These are phyloP conservation scores for Colletotrichum godetiae DNA, from an alignment of 2,329 filamentous ascomycete species.

Conservation along the genomic window DNA sequence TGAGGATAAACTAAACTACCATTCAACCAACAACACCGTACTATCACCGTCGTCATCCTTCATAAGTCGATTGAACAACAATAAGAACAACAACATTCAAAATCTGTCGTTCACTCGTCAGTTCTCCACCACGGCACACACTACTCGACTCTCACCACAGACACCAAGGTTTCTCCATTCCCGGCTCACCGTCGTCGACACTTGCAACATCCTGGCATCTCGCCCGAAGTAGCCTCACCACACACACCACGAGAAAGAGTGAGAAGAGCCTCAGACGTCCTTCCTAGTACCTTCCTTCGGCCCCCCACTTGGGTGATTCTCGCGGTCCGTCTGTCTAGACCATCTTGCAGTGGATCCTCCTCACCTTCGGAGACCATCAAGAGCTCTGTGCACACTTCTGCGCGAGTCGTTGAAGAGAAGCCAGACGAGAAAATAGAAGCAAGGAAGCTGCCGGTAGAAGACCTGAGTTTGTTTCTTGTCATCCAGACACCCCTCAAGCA, in stretches of 20 bases:
- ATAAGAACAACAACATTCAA: neutral
- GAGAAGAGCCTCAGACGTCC: slow-evolving; percentile 29
- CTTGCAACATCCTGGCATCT: slow-evolving; percentile 27
- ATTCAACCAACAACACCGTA: neutral
- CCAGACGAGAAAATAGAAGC: slow-evolving; percentile 29
- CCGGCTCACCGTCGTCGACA: slow-evolving; percentile 32
- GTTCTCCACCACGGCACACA: neutral
- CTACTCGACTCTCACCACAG: slow-evolving; percentile 11
- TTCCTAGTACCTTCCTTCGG: slow-evolving; percentile 28
- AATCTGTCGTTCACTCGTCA: neutral
- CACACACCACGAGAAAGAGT: slow-evolving; percentile 17
- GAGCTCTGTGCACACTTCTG: slow-evolving; percentile 36
- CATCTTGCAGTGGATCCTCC: slow-evolving; percentile 32
- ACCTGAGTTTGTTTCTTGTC: slow-evolving; percentile 33
- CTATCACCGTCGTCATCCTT: slow-evolving; percentile 11
- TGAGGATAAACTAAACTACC: neutral
- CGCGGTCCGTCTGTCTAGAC: slow-evolving; percentile 35
- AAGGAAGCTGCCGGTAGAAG: slow-evolving; percentile 27
- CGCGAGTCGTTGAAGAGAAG: slow-evolving; percentile 23
- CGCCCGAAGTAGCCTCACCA: slow-evolving; percentile 24
- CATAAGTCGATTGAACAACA: neutral
- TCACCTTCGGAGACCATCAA: slow-evolving; percentile 22
- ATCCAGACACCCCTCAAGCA: slow-evolving; percentile 33
- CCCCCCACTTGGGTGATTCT: slow-evolving; percentile 37
- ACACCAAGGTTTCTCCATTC: slow-evolving; percentile 32